These are phyloP conservation scores for Lactarius hatsudake DNA, from an alignment of 768 basidiomycete species.

Conservation along the genomic window DNA sequence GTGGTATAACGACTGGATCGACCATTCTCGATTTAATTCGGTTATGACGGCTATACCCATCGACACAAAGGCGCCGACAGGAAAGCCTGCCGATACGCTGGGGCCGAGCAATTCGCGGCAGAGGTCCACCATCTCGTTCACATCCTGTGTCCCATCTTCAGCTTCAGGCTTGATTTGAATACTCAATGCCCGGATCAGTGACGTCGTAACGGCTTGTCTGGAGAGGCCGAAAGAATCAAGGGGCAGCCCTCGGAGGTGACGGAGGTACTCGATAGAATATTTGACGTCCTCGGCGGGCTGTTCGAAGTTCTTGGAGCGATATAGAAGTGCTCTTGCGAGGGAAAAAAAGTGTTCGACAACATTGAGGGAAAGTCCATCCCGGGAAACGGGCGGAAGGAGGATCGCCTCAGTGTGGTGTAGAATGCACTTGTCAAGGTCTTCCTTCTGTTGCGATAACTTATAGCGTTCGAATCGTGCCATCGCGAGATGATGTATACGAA, in stretches of 20 bases:
- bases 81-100: neutral
- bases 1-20: neutral
- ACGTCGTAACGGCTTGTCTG: neutral
- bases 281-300: neutral
- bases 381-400: neutral
- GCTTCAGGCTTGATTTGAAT: neutral
- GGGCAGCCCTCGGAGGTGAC: neutral
- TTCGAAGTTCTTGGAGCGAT: neutral
- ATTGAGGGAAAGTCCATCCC: neutral
- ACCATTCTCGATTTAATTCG: neutral
- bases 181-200: neutral
- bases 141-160: neutral
- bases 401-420: neutral
- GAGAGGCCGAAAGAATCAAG: neutral
- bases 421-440: neutral
- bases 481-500: neutral
- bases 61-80: neutral
- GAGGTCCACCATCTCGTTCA: neutral
- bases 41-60: neutral
- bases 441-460: too few relatives aligned
- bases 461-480: too few relatives aligned
- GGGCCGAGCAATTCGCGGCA: neutral
- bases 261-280: neutral
- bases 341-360: neutral
- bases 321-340: neutral